These are phyloP conservation scores for Backusella mclennaniae DNA, from an alignment of 192 early-diverging fungal species.

Conservation along the genomic window DNA sequence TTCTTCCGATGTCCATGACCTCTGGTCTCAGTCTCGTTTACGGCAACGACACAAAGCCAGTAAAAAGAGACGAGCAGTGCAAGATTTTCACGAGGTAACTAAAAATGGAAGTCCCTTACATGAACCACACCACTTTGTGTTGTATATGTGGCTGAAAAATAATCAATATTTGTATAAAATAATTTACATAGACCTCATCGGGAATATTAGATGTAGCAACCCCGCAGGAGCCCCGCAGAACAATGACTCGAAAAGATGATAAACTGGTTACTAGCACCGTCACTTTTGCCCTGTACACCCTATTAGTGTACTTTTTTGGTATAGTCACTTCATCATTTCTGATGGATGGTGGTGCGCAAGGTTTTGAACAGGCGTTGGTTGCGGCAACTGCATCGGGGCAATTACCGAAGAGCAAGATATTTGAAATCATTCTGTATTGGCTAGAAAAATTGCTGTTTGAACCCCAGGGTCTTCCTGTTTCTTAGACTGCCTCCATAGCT, in stretches of 20 bases:
- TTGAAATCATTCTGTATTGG: constrained; percentile 37
- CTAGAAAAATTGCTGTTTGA: constrained; percentile 34
- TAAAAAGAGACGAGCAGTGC: constrained; percentile 12
- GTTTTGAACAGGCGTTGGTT: constrained; percentile 26
- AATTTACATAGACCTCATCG: not conserved
- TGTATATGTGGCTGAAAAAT: not conserved
- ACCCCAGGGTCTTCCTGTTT: constrained; percentile 17
- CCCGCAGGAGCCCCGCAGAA: not conserved
- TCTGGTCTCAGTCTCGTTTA: constrained; percentile 19
- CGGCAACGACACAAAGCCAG: constrained; percentile 13
- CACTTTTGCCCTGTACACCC: constrained; percentile 44
- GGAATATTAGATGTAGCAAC: not conserved
- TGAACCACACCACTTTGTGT: not conserved
- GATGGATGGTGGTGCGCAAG: constrained; percentile 33
- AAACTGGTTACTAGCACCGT: constrained; percentile 41
- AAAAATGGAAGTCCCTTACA: not conserved
- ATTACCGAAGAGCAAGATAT: constrained; percentile 24
- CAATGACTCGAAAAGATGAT: constrained; percentile 24
- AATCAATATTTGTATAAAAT: not conserved
- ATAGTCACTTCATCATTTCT: constrained; percentile 45
- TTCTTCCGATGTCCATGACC: constrained; percentile 9
- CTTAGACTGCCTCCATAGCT: not conserved
- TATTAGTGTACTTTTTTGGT: constrained; percentile 44
- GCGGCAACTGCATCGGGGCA: constrained; percentile 7
- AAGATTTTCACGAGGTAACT: constrained; percentile 23